Evolutionary conservation across 768 basidiomycete species (phyloP), one percentile per base, ranked within the genome.

Genomic region (Amanita pallidorosea): DNA sequence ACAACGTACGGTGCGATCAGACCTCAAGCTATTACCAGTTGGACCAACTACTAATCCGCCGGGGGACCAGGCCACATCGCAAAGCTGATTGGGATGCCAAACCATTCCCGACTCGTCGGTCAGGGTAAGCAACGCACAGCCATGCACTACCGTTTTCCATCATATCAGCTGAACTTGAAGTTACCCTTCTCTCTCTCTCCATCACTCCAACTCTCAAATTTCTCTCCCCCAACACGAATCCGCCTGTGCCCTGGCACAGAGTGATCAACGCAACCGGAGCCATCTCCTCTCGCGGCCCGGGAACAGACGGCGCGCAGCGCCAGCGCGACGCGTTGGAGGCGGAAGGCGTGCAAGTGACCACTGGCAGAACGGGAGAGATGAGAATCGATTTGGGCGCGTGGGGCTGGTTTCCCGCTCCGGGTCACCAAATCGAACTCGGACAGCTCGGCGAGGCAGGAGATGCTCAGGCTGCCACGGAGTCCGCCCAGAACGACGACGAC

Each of bases 241-340:
- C 83, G 0, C 80, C 83, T 7, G 77, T 91, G 1, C 89, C 88
- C 0, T 92, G 88, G 88, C 75, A 90, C 54, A 78, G 88, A 27
- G 86, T 91, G 4, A 70, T 91, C 12, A 74, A 78, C 3, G 72
- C 86, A 0, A 73, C 81, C 0, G 88, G 89, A 1, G 66, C 71
- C 1, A 85, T 88, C 56, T 89, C 89, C 1, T 91, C 88, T 6
- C 75, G 92, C 40, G 90, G 87, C 0, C 88, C 91, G 3, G 85
- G 82, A 3, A 92, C 92, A 3, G 69, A 76, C 36, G 90, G 89
- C 2, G 90, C 90, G 0, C 76, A 75, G 41, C 69, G 79, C 1
- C 92, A 96, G 61, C 70, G 79, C 15, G 80, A 84, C n/a, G 81
- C 75, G 2, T 74, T 96, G 12, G 78, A 82, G 52, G 81, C 78